Evolutionary conservation across 139 green algal species (phyloP), one percentile per base, ranked within the genome.

Genomic region (Trebouxia sp.): DNA sequence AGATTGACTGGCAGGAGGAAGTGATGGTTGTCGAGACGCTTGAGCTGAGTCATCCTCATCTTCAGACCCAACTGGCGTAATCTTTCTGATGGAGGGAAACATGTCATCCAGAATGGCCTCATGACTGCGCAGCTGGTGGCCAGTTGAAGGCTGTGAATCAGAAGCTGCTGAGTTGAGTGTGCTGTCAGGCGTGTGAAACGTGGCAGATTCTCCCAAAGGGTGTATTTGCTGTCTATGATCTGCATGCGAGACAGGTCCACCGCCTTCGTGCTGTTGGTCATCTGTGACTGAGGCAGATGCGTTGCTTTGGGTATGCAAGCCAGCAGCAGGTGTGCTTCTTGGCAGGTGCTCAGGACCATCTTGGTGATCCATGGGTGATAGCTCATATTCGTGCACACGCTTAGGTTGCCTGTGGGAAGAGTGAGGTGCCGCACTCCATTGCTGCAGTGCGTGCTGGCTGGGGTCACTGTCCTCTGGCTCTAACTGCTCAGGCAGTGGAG

Each of bases 81-180:
- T 72, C 32, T 72, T 72, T n/a, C 62, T 72, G 62, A 72, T 72
- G 62, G 62, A 41, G 32, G 62, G 62, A 41, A 72, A 72, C 14
- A 15, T 14, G 28, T 72, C 62, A 45, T 72, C 35, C 28, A 72
- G 62, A 72, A 35, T 35, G n/a, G 62, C 62, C 62, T 72, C 62
- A n/a, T 72, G 62, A 72, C 62, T 72, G n/a, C 32, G 62, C 62
- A 72, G 30, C 26, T n/a, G 37, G 15, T 72, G 62, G 43, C 32
- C 11, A 32, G 43, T 14, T 35, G 32, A 14, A 45, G 62, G 43
- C 9, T 35, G 10, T 5, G 14, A 17, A 14, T 45, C 62, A 42
- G 62, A 72, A 11, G 37, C 20, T 14, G 24, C 11, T 12, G 62
- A 43, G 62, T 26, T 24, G 0, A 8, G 35, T 42, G 62, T 45